Base-by-base conservation (phyloP, 169 alveolate genomes). In the Plasmodium chabaudi region DNA sequence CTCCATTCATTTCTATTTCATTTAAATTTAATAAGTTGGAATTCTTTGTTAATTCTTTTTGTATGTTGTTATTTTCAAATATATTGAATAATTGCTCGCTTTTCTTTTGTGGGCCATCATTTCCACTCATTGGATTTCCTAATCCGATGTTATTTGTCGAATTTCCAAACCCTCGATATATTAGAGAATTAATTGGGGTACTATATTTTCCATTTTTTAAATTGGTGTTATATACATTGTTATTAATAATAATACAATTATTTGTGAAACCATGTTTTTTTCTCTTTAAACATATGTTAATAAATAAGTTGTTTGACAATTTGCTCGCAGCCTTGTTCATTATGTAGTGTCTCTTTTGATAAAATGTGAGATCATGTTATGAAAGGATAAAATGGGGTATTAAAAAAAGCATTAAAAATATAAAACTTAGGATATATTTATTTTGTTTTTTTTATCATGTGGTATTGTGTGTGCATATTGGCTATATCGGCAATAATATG, bases 351-450 rank as follows among this genome's bases (percentile, higher is more conserved):
- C 42, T 10, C 60, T 42, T 72, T 70, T 72, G 27, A 56, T 34
- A 63, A 17, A 49, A 25, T 49, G n/a, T 55, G 39, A 72, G 87
- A 5, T 72, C 87, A 72, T 72, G 42, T 57, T 72, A 63, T 27
- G 60, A 57, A 72, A 27, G 87, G 21, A 53, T 61, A 17, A 51
- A 51, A 9, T 17, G 17, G 6, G 42, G 42, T 27, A 27, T 27
- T 27, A 27, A 27, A 27, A 27, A 27, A 27, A 27, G 42, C 42
- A 34, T 34, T 34, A 34, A 34, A 34, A 34, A 34, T 34, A 34
- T 34, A 34, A 34, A 34, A 34, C 6, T 34, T 34, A 3, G 42
- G 42, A 34, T 34, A 34, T 34, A 34, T 34, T 3, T 34, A 27
- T 2, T 34, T 34, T 34, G 1, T 34, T 34, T 1, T 34, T 34